phyloP scores from a whole-genome alignment of 179 eudicot genomes.

The Silene vulgaris region DNA sequence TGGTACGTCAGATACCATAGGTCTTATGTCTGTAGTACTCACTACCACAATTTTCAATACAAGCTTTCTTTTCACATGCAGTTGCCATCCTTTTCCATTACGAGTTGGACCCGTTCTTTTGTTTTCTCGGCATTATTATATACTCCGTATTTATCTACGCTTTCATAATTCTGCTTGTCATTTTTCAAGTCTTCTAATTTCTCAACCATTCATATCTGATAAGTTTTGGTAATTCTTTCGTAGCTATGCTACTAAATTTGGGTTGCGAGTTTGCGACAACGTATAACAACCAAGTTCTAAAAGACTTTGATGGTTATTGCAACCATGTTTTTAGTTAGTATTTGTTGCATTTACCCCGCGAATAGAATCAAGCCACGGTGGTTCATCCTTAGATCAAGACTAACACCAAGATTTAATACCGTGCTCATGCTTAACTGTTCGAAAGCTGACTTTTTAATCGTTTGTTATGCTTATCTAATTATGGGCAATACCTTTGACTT shows the following conservation, averaged over 20 bases:
- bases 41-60: neutral
- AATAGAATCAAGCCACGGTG: no score
- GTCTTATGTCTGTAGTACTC: conserved; percentile 17
- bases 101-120: neutral
- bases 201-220: neutral
- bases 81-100: conserved; percentile 3
- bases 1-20: conserved; percentile 23
- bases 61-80: conserved; percentile 13
- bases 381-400: no score
- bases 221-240: no score
- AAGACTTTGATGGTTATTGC: no score
- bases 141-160: neutral
- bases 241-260: no score
- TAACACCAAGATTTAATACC: no score
- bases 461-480: conserved; percentile 12
- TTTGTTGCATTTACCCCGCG: no score
- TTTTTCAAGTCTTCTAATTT: neutral
- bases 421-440: conserved; percentile 3
- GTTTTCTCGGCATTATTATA: neutral
- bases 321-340: no score
- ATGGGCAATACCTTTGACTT: no score
- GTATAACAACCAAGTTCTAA: no score
- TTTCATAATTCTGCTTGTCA: neutral
- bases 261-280: no score
- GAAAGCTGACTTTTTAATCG: conserved; percentile 2